These are phyloP conservation scores for Hordeum vulgare DNA, from an alignment of 176 grass and related monocot species.

Conservation along the genomic window MorexV3_pseudomolecules_assembly NC_058523.1:42348215-42348714, in stretches of 20 bases:
- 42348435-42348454: slow-evolving; percentile 89
- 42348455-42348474: slow-evolving; percentile 93
- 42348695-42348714: slow-evolving; percentile 64
- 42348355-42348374: slow-evolving; percentile 34
- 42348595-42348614: slow-evolving; percentile 89
- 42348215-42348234: not conserved
- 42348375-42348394: slow-evolving; percentile 98
- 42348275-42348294: not conserved
- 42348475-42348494: slow-evolving; percentile 80
- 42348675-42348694: slow-evolving; percentile 94
- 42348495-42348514: not conserved
- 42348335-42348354: not conserved
- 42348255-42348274: not conserved
- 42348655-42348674: slow-evolving; percentile 86
- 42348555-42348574: slow-evolving; percentile 92
- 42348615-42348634: slow-evolving; percentile 93
- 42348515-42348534: not conserved
- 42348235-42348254: not conserved
- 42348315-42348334: not conserved
- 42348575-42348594: slow-evolving; percentile 82
- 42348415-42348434: slow-evolving; percentile 98
- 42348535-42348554: slow-evolving; percentile 21
- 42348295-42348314: not conserved
- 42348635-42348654: slow-evolving; percentile 94
- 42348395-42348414: slow-evolving; percentile 97